These are phyloP conservation scores for Podaxis mareebaensis DNA, from an alignment of 768 basidiomycete species.

Conservation along the genomic window DNA sequence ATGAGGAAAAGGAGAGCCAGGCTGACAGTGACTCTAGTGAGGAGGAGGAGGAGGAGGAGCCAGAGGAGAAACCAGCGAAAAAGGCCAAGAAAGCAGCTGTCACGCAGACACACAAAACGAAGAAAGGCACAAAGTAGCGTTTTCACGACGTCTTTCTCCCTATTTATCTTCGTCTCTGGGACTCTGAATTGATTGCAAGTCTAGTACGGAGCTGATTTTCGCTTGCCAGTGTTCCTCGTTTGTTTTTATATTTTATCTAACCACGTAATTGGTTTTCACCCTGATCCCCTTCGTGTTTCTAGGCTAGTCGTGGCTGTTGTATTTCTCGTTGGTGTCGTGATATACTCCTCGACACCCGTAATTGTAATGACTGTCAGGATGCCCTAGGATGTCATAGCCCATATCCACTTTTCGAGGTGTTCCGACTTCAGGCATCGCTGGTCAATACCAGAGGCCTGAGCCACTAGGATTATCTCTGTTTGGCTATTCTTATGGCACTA, in stretches of 20 bases:
- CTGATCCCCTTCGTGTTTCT: neutral
- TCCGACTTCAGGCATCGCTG: neutral
- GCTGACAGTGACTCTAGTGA: conserved; percentile 28
- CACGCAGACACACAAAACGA: conserved; percentile 4
- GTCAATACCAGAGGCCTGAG: neutral
- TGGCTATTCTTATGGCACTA: neutral
- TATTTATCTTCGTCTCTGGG: conserved; percentile 2
- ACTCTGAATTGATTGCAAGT: conserved; percentile 6
- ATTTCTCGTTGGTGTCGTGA: conserved; percentile 9
- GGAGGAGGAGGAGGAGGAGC: conserved; percentile 34
- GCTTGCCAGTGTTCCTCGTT: conserved; percentile 16
- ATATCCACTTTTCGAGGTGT: neutral
- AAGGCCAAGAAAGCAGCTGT: conserved; percentile 14
- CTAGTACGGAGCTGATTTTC: conserved; percentile 7
- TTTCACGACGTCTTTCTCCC: neutral
- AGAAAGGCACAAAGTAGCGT: conserved; percentile 13
- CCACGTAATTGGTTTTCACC: conserved; percentile 7
- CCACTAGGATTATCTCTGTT: neutral
- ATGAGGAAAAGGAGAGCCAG: conserved; percentile 24
- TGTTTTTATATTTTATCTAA: conserved; percentile 26
- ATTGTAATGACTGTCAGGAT: conserved; percentile 13
- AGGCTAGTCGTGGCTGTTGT: conserved; percentile 10
- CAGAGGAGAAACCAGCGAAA: conserved; percentile 20
- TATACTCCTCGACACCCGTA: conserved; percentile 9
- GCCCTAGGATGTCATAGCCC: neutral